These are phyloP conservation scores for Trypanosomatidae sp. DNA, from an alignment of 208 protist species.

Conservation along the genomic window DNA sequence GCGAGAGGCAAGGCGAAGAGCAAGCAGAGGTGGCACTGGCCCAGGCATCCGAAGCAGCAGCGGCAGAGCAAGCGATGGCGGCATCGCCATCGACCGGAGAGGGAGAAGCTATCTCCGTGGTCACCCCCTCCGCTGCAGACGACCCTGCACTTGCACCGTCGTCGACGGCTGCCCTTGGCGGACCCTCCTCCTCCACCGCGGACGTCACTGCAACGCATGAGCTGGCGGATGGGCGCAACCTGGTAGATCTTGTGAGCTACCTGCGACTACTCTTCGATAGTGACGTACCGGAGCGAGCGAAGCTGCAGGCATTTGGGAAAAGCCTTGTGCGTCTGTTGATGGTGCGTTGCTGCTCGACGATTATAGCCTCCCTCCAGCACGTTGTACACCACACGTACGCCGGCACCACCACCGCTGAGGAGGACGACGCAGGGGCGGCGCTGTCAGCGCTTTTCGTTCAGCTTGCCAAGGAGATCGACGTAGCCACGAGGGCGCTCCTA, in stretches of 20 bases:
- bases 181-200: slow-evolving; percentile 27
- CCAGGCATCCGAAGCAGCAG: not conserved
- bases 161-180: not conserved
- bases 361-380: slow-evolving; percentile 64
- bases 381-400: slow-evolving; percentile 57
- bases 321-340: slow-evolving; percentile 58
- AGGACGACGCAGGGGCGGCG: not conserved
- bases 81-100: not conserved
- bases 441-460: slow-evolving; percentile 30
- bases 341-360: slow-evolving; percentile 75
- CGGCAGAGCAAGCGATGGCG: not conserved
- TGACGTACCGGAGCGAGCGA: slow-evolving; percentile 56
- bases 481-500: slow-evolving; percentile 50
- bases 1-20: not conserved
- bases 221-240: slow-evolving; percentile 13
- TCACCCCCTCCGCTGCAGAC: not conserved
- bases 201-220: slow-evolving; percentile 9
- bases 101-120: not conserved
- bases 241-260: slow-evolving; percentile 66
- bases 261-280: slow-evolving; percentile 52
- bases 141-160: not conserved
- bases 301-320: slow-evolving; percentile 62
- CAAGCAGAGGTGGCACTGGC: not conserved
- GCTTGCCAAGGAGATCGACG: slow-evolving; percentile 53
- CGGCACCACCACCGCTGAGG: not conserved